A percentile compares a stretch with the other conserved stretches of the same genome.
These are phyloP conservation scores for Microdochium nivale DNA, from an alignment of 2,329 filamentous ascomycete species.

Conservation along the genomic window DNA sequence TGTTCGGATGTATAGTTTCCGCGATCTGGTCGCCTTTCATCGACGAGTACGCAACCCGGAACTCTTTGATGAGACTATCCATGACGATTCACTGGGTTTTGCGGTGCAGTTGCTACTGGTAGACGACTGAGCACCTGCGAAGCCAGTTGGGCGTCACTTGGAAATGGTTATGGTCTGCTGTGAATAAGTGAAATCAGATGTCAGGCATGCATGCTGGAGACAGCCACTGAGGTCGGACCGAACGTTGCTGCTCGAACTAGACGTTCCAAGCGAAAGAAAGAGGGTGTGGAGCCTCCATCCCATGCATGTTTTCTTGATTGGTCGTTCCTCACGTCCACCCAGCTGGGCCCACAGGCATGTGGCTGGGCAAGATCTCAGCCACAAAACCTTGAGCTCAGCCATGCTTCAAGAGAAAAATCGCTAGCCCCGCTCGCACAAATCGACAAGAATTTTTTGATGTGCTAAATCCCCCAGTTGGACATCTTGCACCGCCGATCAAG, in stretches of 20 bases:
- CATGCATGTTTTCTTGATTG: too few relatives aligned
- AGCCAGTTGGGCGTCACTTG: too few relatives aligned
- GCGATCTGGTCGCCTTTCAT: constrained; percentile 67
- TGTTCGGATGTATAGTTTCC: constrained; percentile 63
- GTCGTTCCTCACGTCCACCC: too few relatives aligned
- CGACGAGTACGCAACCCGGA: constrained; percentile 56
- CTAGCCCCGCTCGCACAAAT: constrained; percentile 6
- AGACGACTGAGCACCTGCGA: neutral
- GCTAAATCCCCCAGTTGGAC: constrained; percentile 10
- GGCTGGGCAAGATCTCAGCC: neutral
- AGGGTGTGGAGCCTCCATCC: too few relatives aligned
- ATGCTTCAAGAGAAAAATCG: neutral
- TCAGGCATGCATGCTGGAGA: too few relatives aligned
- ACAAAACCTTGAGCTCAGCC: neutral
- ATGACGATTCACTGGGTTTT: constrained; percentile 31
- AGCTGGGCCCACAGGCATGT: too few relatives aligned
- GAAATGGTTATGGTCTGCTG: too few relatives aligned
- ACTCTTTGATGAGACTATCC: constrained; percentile 67
- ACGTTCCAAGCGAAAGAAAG: too few relatives aligned
- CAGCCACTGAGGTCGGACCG: too few relatives aligned
- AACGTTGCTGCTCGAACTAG: too few relatives aligned
- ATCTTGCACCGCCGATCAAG: neutral
- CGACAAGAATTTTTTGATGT: constrained; percentile 16
- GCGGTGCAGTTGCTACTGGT: neutral
- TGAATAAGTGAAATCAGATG: too few relatives aligned